A percentile compares a stretch with the other conserved stretches of the same genome.
These are phyloP conservation scores for Jaltomata sinuosa DNA, from an alignment of 257 asterid genomes.

Conservation along the genomic window DNA sequence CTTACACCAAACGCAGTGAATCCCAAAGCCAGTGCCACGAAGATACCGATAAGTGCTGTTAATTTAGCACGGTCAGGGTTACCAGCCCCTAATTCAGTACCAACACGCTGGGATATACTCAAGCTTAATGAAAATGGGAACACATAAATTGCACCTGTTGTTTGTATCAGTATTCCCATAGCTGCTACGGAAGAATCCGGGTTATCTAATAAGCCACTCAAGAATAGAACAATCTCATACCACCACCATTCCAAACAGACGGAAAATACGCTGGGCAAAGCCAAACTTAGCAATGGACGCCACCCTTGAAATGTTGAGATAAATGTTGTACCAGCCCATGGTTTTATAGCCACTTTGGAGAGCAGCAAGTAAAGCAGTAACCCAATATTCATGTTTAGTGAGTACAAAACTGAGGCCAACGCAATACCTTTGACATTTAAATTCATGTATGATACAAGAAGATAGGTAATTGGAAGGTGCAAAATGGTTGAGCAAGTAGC, in stretches of 20 bases:
- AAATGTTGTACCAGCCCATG: slow-evolving; percentile 47
- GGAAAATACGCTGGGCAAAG: slow-evolving; percentile 52
- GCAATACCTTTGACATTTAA: slow-evolving; percentile 59
- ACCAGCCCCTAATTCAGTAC: slow-evolving; percentile 65
- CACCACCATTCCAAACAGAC: slow-evolving; percentile 87
- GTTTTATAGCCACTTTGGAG: slow-evolving; percentile 55
- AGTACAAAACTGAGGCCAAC: slow-evolving; percentile 45
- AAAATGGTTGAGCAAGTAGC: slow-evolving; percentile 46
- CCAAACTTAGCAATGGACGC: slow-evolving; percentile 47
- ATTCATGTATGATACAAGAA: slow-evolving; percentile 41
- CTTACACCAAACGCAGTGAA: slow-evolving; percentile 40
- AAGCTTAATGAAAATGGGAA: slow-evolving; percentile 53
- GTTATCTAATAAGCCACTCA: slow-evolving; percentile 46
- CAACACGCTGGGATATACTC: slow-evolving; percentile 68
- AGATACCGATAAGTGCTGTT: slow-evolving; percentile 38
- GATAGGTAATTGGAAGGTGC: slow-evolving; percentile 57
- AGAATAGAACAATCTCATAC: slow-evolving; percentile 63
- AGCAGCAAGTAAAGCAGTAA: slow-evolving; percentile 32
- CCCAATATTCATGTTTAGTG: slow-evolving; percentile 55
- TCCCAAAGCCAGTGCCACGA: slow-evolving; percentile 28
- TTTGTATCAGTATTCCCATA: slow-evolving; percentile 72
- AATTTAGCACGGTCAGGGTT: slow-evolving; percentile 46
- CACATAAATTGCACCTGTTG: slow-evolving; percentile 54
- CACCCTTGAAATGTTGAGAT: slow-evolving; percentile 45
- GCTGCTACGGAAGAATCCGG: slow-evolving; percentile 75